These are phyloP conservation scores for Onygenales sp. DNA, from an alignment of 2,329 filamentous ascomycete genomes.

Conservation along the genomic window DNA sequence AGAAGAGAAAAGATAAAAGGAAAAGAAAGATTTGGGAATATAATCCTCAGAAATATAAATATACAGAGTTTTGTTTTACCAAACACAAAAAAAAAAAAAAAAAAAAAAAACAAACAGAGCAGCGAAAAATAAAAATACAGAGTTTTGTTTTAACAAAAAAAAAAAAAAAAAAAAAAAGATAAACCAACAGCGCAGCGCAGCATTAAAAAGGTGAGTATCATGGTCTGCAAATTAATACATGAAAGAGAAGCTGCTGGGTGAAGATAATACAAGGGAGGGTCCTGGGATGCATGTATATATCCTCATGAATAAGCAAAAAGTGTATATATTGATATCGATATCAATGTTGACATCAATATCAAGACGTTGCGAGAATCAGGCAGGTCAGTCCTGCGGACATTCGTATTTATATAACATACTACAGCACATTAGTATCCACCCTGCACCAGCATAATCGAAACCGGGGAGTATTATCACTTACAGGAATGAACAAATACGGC, in stretches of 20 bases:
- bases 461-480: slow-evolving; percentile 23
- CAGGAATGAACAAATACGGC: slow-evolving; percentile 77
- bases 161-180: background rate
- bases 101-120: background rate
- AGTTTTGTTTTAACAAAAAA: background rate
- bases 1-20: background rate
- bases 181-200: background rate
- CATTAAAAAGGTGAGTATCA: background rate
- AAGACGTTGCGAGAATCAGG: background rate
- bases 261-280: background rate
- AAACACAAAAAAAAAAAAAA: background rate
- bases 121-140: background rate
- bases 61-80: background rate
- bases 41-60: background rate
- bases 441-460: background rate
- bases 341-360: background rate
- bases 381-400: background rate
- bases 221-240: background rate
- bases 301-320: background rate
- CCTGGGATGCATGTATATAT: background rate
- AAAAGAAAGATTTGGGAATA: background rate
- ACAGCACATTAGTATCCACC: background rate
- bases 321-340: background rate
- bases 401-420: slow-evolving; percentile 10
- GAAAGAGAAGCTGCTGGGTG: background rate